Conservation (phyloP, 495 filamentous ascomycete species). For the Evansstolkia leycettana region DNA sequence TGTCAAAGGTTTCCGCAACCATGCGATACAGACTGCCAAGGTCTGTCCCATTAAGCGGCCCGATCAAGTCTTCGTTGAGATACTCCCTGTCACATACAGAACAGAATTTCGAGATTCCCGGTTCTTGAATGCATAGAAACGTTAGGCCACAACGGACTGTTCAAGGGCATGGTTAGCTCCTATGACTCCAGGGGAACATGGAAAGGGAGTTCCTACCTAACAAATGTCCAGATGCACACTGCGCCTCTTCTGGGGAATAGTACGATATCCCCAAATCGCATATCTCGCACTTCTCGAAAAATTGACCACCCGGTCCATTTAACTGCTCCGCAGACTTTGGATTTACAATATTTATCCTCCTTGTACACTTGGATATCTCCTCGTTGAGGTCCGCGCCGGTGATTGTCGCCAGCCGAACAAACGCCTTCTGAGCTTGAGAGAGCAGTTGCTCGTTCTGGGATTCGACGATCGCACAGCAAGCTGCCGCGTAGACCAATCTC, state of each 20-base stretch:
- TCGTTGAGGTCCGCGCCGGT: slow-evolving; percentile 20
- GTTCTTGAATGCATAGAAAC: slow-evolving; percentile 41
- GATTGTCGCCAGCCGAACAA: slow-evolving; percentile 15
- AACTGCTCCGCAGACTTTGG: slow-evolving; percentile 16
- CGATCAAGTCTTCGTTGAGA: slow-evolving; percentile 31
- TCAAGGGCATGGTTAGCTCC: too few relatives aligned
- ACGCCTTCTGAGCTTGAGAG: slow-evolving; percentile 13
- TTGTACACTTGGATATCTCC: slow-evolving; percentile 19
- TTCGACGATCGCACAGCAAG: slow-evolving; percentile 25
- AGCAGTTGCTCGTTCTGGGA: slow-evolving; percentile 12
- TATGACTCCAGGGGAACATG: not conserved
- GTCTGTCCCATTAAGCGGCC: slow-evolving; percentile 5
- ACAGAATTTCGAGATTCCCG: slow-evolving; percentile 43
- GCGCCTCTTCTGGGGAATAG: slow-evolving; percentile 22
- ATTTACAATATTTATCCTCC: slow-evolving; percentile 4
- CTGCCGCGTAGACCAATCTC: slow-evolving; percentile 25
- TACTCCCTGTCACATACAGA: slow-evolving; percentile 35
- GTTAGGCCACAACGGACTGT: slow-evolving; percentile 43
- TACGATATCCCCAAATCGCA: slow-evolving; percentile 31
- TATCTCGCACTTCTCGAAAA: slow-evolving; percentile 36
- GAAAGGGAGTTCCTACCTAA: slow-evolving; percentile 21
- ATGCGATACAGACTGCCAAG: slow-evolving; percentile 10
- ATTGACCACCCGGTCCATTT: slow-evolving; percentile 8
- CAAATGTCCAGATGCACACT: slow-evolving; percentile 36
- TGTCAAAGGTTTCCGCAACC: slow-evolving; percentile 37